phyloP scores from a whole-genome alignment of 345 rosid genomes.

The Eucalyptus sp. region DNA sequence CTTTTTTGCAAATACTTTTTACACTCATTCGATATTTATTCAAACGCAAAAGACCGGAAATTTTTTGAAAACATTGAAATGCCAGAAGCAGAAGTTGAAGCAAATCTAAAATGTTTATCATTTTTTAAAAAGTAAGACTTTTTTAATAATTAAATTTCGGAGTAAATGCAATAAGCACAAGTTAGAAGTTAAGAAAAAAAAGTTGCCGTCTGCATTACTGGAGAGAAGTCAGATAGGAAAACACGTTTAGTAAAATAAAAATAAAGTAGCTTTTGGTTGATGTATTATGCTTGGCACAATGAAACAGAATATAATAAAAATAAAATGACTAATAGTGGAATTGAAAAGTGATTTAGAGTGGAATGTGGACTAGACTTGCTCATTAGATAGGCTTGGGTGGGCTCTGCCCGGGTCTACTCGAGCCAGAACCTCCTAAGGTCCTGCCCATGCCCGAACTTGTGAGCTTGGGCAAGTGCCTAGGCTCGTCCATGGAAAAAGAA shows the following conservation, averaged over 20 bases:
- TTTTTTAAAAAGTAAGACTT: no score
- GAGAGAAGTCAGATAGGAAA: rapidly evolving
- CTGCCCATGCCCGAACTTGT: rapidly evolving
- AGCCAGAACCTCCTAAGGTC: background rate
- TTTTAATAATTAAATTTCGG: no score
- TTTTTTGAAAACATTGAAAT: no score
- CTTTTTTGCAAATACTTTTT: no score
- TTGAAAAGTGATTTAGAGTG: no score
- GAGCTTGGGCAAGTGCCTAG: background rate
- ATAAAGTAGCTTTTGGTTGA: background rate
- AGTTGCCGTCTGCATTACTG: rapidly evolving
- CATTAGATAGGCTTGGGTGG: background rate
- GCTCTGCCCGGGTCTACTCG: rapidly evolving
- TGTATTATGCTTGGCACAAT: background rate
- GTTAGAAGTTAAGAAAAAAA: no score
- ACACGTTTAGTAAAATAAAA: background rate
- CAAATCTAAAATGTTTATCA: no score
- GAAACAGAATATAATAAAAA: background rate
- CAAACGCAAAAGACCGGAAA: no score
- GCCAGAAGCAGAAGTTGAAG: no score
- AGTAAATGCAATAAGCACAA: no score
- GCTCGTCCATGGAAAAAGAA: background rate
- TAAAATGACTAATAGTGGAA: no score
- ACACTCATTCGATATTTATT: no score
- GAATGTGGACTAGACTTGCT: rapidly evolving